Percentiles rank a stretch among this genome's conserved stretches.
These are phyloP conservation scores for Scopulariopsis brevicaulis DNA, from an alignment of 2,329 filamentous ascomycete species.

Conservation along the genomic window DNA sequence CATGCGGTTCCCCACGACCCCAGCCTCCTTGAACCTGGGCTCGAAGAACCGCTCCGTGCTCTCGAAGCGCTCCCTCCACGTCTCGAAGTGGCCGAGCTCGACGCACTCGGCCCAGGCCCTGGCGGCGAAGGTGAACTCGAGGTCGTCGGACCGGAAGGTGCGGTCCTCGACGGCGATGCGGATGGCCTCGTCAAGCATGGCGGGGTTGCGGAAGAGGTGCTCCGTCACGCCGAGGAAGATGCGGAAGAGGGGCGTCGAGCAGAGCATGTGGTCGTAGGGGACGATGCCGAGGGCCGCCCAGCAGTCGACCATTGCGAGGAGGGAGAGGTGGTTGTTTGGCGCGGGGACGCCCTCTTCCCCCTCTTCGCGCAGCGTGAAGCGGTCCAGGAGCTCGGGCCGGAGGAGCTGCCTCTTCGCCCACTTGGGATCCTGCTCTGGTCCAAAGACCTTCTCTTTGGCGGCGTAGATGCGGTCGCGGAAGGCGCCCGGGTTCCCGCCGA, in stretches of 20 bases:
- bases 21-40: constrained; percentile 79
- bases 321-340: constrained; percentile 86
- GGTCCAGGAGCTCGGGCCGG: constrained; percentile 75
- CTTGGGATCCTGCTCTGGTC: constrained; percentile 51
- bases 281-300: constrained; percentile 92
- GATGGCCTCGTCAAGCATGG: constrained; percentile 73
- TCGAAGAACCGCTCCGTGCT: constrained; percentile 87
- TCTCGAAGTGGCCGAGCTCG: constrained; percentile 80
- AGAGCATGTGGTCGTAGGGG: constrained; percentile 99
- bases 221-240: constrained; percentile 97
- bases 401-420: constrained; percentile 58
- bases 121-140: constrained; percentile 96
- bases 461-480: constrained; percentile 58
- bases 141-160: constrained; percentile 86
- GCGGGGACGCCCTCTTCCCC: constrained; percentile 30
- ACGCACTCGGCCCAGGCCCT: constrained; percentile 94
- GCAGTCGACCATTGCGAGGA: constrained; percentile 96
- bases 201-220: constrained; percentile 78
- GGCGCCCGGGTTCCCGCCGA: constrained; percentile 69
- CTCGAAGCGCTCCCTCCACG: constrained; percentile 84
- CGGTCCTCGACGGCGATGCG: constrained; percentile 80
- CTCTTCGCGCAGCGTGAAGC: constrained; percentile 67
- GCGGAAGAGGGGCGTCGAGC: constrained; percentile 92
- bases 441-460: constrained; percentile 60
- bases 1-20: constrained; percentile 87